Evolutionary conservation across 805 yeast species (phyloP).

Genomic region (Saturnispora sanitii): DNA sequence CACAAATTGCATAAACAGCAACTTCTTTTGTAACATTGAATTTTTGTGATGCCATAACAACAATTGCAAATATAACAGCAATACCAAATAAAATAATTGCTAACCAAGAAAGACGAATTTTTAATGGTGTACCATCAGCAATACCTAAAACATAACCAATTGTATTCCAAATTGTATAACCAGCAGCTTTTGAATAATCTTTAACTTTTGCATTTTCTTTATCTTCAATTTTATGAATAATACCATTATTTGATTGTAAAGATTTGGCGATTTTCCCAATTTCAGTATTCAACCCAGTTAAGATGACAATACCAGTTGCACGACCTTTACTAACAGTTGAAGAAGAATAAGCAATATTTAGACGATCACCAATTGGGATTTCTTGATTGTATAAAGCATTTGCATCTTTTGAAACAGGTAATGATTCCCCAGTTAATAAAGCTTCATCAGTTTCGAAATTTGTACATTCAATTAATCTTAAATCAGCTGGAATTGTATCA

Average conservation of each 20-base stretch:
- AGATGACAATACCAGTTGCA: constrained; percentile 56
- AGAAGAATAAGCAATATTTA: constrained; percentile 63
- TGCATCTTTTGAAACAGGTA: constrained; percentile 54
- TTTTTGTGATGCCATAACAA: constrained; percentile 78
- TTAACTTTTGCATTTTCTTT: constrained; percentile 36
- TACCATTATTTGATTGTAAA: constrained; percentile 33
- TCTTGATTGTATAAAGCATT: constrained; percentile 29
- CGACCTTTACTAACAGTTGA: constrained; percentile 67
- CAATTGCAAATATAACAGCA: constrained; percentile 79
- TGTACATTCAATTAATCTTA: constrained; percentile 45
- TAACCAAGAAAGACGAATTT: constrained; percentile 61
- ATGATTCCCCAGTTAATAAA: constrained; percentile 79
- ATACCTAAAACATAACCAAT: constrained; percentile 67
- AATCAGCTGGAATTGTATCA: constrained; percentile 69
- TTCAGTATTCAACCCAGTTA: constrained; percentile 65
- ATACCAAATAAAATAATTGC: constrained; percentile 63
- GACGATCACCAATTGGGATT: constrained; percentile 62
- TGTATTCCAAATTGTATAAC: constrained; percentile 41
- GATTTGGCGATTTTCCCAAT: constrained; percentile 66
- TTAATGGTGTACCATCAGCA: constrained; percentile 74
- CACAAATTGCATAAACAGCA: constrained; percentile 83
- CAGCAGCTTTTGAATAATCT: constrained; percentile 39
- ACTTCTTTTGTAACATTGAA: constrained; percentile 69
- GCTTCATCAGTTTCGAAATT: constrained; percentile 82
- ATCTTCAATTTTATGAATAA: constrained; percentile 32